Evolutionary conservation across 192 early-diverging fungal species (phyloP), one percentile per base, ranked within the genome.

Genomic region (Lunasporangiospora selenospora): DNA sequence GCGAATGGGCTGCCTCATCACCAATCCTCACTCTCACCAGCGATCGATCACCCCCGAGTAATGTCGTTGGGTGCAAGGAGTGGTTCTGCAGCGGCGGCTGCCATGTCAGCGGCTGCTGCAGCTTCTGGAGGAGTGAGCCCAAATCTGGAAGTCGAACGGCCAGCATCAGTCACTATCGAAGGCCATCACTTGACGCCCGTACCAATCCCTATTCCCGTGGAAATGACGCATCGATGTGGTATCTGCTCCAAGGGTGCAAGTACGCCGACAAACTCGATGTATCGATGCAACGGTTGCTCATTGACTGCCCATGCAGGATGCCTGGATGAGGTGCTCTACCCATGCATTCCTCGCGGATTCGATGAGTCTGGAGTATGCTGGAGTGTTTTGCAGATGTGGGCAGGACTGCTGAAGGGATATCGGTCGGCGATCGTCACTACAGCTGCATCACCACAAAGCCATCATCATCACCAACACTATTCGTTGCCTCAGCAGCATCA

Each of bases 371-470:
- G 87, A 34, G 82, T 93, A 34, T 83, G 81, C 53, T 66, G 75
- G 45, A 77, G 85, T 15, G 90, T 92, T 34, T 66, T 93, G 41
- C 87, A 88, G 65, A 80, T 92, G 56, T 92, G 92, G 77, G 87
- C 89, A 11, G 90, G 90, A 4, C 67, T 93, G 21, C 73, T 93
- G 34, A 87, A 85, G 47, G 67, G 88, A 37, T 93, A 93, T 73
- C 75, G 92, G 45, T 41, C 75, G 21, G 82, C 83, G 19, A 71
- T 93, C 27, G 66, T 81, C 56, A 36, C 69, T 6, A 55, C 73
- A 27, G 65, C 71, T 1, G 79, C 75, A 52, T 13, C 58, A 48
- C 34, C 71, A 41, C 37, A 75, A 30, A 32, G 16, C 29, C 19
- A 64, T 32, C 64, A 67, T 21, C 48, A 50, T 24, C 8, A 33